Evolutionary conservation across 2,329 filamentous ascomycete genomes (phyloP), one percentile per base, ranked within the genome.

Genomic region (Calonectria henricotiae): DNA sequence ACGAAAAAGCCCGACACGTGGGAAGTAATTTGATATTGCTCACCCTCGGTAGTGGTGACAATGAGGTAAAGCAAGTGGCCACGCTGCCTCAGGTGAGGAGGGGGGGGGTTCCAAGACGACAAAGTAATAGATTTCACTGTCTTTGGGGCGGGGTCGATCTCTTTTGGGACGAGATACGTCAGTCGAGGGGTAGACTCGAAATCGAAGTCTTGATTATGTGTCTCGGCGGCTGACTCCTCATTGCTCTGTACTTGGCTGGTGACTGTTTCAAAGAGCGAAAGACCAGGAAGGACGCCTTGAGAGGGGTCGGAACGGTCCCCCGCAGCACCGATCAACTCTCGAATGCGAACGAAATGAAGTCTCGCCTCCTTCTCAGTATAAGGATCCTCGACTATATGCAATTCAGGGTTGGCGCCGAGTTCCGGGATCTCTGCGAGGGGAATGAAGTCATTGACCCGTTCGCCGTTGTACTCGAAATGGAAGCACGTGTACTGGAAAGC

Each of bases 401-500:
- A 89, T 78, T 95, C 93, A 41, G 95, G 93, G 72, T 95, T 91
- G 39, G 92, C 84, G 64, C 90, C 89, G 66, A 99, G 89, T 67
- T 90, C 94, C 58, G 93, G 89, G 66, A 99, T 93, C 80, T 99
- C 96, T 65, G 94, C 95, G 72, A 99, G 89, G 81, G 97, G 93
- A 70, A 97, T 89, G 78, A 96, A 98, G 83, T 99, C 96, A 83
- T 98, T 98, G 88, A 99, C 92, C 74, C 93, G 93, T 83, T 93
- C 87, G 76, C 94, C 94, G 70, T 94, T 92, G 85, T 95, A 92
- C 85, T 98, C 95, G 78, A 99, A 91, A 85, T 99, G 96, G 86
- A 99, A 99, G 87, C 96, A 99, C 64, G 96, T 97, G 86, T 98
- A 98, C 83, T 97, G 95, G 85, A 98, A 96, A 62, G 96, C 97